Evolutionary conservation across 2,329 filamentous ascomycete genomes (phyloP).

Genomic region (Parascedosporium putredinis): DNA sequence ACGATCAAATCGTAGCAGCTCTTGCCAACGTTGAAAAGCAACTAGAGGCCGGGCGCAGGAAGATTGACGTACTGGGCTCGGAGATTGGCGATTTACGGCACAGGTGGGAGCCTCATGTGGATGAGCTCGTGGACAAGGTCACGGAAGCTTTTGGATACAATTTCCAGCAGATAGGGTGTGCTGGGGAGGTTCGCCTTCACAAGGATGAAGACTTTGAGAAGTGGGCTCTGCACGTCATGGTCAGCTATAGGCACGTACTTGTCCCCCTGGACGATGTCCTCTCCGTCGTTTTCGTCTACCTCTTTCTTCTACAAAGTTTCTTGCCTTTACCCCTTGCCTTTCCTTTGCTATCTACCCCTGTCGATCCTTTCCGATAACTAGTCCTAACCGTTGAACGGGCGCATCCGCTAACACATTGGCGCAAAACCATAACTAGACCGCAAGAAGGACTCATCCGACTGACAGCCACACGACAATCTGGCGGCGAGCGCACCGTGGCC

Average conservation of each 20-base stretch:
- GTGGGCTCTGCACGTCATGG: conserved; percentile 88
- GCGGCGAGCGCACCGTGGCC: conserved; percentile 88
- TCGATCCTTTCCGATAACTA: no score
- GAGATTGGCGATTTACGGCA: conserved; percentile 57
- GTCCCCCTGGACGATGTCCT: background rate
- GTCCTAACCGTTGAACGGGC: no score
- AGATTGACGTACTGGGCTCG: conserved; percentile 42
- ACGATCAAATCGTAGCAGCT: conserved; percentile 57
- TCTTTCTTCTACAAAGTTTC: no score
- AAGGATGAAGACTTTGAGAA: conserved; percentile 90
- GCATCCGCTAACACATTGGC: background rate
- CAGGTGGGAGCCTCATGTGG: conserved; percentile 76
- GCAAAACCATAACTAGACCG: background rate
- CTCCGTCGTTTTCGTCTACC: no score
- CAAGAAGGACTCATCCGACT: conserved; percentile 30
- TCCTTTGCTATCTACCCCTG: no score
- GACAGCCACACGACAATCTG: conserved; percentile 87
- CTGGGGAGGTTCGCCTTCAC: conserved; percentile 77
- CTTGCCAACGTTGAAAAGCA: conserved; percentile 54
- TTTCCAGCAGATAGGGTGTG: conserved; percentile 88
- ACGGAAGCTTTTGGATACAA: conserved; percentile 88
- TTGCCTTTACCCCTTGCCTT: no score
- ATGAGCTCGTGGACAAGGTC: conserved; percentile 67
- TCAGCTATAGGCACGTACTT: conserved; percentile 72
- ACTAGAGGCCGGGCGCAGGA: conserved; percentile 42